phyloP scores from a whole-genome alignment of 441 rosid genomes.

The Rhodomyrtus psidioides region DNA sequence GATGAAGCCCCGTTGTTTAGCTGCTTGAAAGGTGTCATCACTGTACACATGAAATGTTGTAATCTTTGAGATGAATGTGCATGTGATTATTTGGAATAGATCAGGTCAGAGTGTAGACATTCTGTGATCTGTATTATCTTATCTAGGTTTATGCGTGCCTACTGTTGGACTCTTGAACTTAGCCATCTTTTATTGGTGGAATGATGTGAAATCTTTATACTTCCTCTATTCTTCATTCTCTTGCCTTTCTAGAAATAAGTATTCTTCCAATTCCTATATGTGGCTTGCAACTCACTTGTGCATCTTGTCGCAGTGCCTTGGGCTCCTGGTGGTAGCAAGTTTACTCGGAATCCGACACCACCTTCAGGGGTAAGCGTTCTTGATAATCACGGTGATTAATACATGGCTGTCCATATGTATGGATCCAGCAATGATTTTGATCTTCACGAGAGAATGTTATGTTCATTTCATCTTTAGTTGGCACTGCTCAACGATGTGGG shows the following conservation, averaged over 20 bases:
- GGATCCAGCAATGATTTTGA: background rate
- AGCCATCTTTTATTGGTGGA: background rate
- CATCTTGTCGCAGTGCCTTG: constrained; percentile 72
- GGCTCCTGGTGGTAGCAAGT: constrained; percentile 98
- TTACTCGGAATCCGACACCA: constrained; percentile 83
- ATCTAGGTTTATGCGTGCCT: background rate
- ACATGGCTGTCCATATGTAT: background rate
- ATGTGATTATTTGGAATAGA: background rate
- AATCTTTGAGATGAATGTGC: background rate
- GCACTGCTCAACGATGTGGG: background rate
- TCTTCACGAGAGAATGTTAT: background rate
- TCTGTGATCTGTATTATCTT: background rate
- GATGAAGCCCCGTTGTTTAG: background rate
- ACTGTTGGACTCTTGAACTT: background rate
- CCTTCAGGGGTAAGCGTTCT: constrained; percentile 65
- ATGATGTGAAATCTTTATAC: background rate
- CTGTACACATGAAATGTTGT: background rate
- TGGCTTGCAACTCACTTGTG: background rate
- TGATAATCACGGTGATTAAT: background rate
- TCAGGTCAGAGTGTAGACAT: background rate
- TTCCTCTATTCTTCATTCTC: background rate
- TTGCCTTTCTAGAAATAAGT: background rate
- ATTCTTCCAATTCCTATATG: background rate
- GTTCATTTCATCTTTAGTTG: background rate
- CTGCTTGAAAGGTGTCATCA: background rate